These are phyloP conservation scores for Colletotrichum nymphaeae DNA, from an alignment of 2,329 filamentous ascomycete species.

Conservation along the genomic window DNA sequence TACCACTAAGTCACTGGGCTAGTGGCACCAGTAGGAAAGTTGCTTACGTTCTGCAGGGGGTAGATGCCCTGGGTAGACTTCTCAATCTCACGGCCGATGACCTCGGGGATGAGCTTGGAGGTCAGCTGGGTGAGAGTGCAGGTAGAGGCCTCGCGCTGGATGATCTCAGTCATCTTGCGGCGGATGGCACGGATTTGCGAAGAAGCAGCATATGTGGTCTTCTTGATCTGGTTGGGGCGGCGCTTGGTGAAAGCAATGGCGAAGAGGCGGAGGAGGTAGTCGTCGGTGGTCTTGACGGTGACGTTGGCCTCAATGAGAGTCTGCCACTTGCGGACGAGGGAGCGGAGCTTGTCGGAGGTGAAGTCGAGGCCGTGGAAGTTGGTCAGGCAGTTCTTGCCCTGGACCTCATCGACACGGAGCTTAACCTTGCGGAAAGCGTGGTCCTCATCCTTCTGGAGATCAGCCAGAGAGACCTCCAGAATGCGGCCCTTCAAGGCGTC, in stretches of 20 bases:
- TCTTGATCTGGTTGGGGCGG: conserved; percentile 99
- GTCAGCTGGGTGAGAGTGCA: conserved; percentile 97
- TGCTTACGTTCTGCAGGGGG: conserved; percentile 95
- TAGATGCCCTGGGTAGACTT: conserved; percentile 99
- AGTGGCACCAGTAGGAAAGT: background rate
- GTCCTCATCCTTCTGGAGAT: conserved; percentile 99
- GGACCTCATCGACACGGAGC: conserved; percentile 97
- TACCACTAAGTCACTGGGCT: background rate
- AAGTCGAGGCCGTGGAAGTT: conserved; percentile 99
- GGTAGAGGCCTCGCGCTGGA: conserved; percentile 92
- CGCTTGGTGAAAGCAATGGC: conserved; percentile 99
- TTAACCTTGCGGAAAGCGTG: conserved; percentile 99
- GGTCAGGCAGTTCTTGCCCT: conserved; percentile 99
- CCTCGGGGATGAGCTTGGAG: conserved; percentile 98
- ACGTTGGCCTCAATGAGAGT: conserved; percentile 99
- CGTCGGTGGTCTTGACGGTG: conserved; percentile 99
- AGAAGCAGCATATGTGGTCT: conserved; percentile 97
- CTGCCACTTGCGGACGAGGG: conserved; percentile 99
- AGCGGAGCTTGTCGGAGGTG: conserved; percentile 99
- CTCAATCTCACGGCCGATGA: conserved; percentile 99
- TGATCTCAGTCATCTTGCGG: conserved; percentile 99
- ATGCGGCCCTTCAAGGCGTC: conserved; percentile 98
- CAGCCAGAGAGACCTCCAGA: conserved; percentile 98
- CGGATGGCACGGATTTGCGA: conserved; percentile 98
- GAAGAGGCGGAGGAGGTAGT: conserved; percentile 99